Evolutionary conservation across 768 basidiomycete genomes (phyloP), one percentile per base, ranked within the genome.

Genomic region (Chiua virens): DNA sequence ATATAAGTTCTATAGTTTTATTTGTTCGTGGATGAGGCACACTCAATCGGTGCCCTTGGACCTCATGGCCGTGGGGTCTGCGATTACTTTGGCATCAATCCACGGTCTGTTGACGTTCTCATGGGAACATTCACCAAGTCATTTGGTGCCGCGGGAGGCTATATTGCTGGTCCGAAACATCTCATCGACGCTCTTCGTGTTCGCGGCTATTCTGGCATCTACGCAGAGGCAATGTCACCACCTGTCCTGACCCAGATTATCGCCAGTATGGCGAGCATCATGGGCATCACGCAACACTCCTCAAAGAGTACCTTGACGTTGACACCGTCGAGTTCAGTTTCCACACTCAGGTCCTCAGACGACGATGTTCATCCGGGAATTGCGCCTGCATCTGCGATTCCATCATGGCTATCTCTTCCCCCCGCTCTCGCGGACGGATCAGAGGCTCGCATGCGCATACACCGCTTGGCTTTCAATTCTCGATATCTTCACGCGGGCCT

Each of bases 81-180:
- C 45, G 95, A 99, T 66, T 99, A 96, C 73, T 99, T 96, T 68
- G 82, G 82, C 42, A 73, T 98, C 51, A 73, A 88, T 57, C 93
- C 97, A 11, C 77, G 79, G 3, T 77, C 78, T 8, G 80, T 98
- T 56, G 97, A 99, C 64, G 79, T 99, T 55, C 82, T 97, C 55
- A 99, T 99, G 97, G 97, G 97, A 43, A 99, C 97, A 0, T 97
- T 99, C 70, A 99, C 96, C 22, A 92, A 92, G 69, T 92, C 90
- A 0, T 95, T 95, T 62, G 92, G 92, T 48, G 89, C 93, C 1
- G 88, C 94, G 0, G 96, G 96, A 41, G 96, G 97, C 4, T 98
- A 98, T 72, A 86, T 99, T 54, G 80, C 95, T 4, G 95, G 94
- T 8, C 83, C 73, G 59, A 94, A 91, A 62, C 68, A 75, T 3